Base-by-base conservation (phyloP, 805 yeast species). In the Candida orba region DNA sequence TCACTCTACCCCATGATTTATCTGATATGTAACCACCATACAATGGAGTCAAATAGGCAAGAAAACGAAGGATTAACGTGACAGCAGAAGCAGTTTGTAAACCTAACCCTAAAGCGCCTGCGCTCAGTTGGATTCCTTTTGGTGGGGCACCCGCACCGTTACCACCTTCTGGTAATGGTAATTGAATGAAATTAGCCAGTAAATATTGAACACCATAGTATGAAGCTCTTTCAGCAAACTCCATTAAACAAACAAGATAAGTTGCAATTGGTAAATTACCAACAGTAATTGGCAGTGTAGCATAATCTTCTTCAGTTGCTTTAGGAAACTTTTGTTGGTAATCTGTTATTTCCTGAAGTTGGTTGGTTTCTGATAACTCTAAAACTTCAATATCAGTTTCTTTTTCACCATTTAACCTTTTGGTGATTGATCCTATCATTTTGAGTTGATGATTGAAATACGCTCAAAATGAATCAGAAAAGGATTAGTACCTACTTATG, bases 1-100 rank as follows among this genome's bases (percentile, higher is more conserved):
- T 76, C 65, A 71, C 81, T 59, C 81, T 81, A 44, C 91, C 91
- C 68, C 76, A 73, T 61, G 70, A 79, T 46, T 83, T 77, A 62
- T 84, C 95, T 42, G 91, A 79, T 17, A 84, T 52, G 62, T 78
- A 75, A 41, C 87, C 91, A 52, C 88, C 89, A 41, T 78, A 69
- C 42, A 84, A 69, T 22, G 95, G 93, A 37, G 90, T 81, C 33
- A 82, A 70, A 61, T 84, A 84, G 59, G 89, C 81, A 84, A 88
- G 81, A 59, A 84, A 84, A 57, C 81, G 86, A 71, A 83, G 79
- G 53, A 82, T 77, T 58, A 82, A 78, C 14, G 85, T 76, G 47
- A 84, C 69, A 31, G 84, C 89, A 29, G 85, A 79, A 29, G 91
- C 86, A 52, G 79, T 76, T 45, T 69, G 69, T 48, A 73, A 67